These are phyloP conservation scores for Phaffomyces thermotolerans DNA, from an alignment of 805 yeast species.

Conservation along the genomic window DNA sequence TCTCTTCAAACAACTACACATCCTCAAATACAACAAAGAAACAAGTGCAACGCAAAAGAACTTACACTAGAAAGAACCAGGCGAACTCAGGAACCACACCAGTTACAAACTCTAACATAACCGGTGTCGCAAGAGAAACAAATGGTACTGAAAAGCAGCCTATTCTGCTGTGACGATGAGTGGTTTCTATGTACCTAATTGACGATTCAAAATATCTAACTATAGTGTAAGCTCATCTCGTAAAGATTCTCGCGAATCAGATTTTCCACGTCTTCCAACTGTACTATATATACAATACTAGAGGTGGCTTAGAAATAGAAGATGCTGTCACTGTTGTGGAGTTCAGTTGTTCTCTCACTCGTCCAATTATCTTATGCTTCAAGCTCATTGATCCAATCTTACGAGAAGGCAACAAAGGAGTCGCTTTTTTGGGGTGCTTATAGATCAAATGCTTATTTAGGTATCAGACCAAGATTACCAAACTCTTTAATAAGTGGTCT, in stretches of 20 bases:
- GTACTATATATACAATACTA: no score
- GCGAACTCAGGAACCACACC: neutral
- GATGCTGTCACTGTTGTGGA: neutral
- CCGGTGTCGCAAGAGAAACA: neutral
- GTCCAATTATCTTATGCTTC: neutral
- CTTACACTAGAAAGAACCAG: conserved; percentile 15
- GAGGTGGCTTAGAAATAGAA: neutral
- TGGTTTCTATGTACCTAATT: neutral
- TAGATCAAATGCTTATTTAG: conserved; percentile 78
- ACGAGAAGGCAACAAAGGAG: conserved; percentile 32
- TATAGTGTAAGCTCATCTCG: neutral
- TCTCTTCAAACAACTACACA: neutral
- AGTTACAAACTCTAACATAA: neutral
- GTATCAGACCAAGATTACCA: conserved; percentile 78
- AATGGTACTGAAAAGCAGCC: conserved; percentile 19
- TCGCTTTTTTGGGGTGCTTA: conserved; percentile 89
- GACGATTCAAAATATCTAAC: neutral
- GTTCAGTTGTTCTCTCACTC: neutral
- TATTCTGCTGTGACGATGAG: conserved; percentile 11
- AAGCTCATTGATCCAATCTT: conserved; percentile 13
- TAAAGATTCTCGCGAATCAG: neutral
- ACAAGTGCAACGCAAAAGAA: conserved; percentile 11
- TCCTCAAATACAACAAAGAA: conserved; percentile 9
- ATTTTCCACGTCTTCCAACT: no score
- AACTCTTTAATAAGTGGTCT: conserved; percentile 69